Conservation (phyloP, 306 rosid species). For the Prunus fruticosa region DNA sequence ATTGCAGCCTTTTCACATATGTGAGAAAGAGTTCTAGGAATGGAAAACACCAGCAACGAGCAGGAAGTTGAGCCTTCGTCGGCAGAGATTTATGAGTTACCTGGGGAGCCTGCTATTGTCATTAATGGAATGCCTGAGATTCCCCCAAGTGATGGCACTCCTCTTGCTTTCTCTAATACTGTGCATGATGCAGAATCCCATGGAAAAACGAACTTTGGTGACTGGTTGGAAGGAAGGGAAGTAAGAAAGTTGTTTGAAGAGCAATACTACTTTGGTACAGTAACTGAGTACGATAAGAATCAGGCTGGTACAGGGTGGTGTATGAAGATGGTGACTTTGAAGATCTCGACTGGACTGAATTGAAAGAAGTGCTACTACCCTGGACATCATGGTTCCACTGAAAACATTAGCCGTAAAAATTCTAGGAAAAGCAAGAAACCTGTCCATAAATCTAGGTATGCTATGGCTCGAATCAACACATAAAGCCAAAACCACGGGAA, state of each 20-base stretch:
- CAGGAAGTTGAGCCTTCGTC: constrained; percentile 32
- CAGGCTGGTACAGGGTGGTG: constrained; percentile 71
- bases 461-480: constrained; percentile 21
- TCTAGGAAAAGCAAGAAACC: constrained; percentile 44
- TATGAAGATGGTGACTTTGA: constrained; percentile 86
- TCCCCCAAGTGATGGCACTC: constrained; percentile 18
- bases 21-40: constrained; percentile 11
- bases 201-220: constrained; percentile 46
- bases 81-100: constrained; percentile 42
- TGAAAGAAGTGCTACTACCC: constrained; percentile 67
- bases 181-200: constrained; percentile 20
- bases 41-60: constrained; percentile 40
- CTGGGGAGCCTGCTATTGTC: constrained; percentile 82
- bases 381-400: constrained; percentile 65
- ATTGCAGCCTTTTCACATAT: constrained; percentile 8
- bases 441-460: constrained; percentile 33
- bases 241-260: constrained; percentile 69
- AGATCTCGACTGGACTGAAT: constrained; percentile 83
- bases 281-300: constrained; percentile 55
- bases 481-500: constrained; percentile 26
- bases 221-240: constrained; percentile 82
- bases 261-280: constrained; percentile 51
- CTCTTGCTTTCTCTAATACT: constrained; percentile 3
- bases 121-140: constrained; percentile 69
- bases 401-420: constrained; percentile 56